Percentiles rank a stretch among this genome's conserved stretches.
These are phyloP conservation scores for Verticillium dahliae DNA, from an alignment of 2,329 filamentous ascomycete genomes.

Conservation along the genomic window DNA sequence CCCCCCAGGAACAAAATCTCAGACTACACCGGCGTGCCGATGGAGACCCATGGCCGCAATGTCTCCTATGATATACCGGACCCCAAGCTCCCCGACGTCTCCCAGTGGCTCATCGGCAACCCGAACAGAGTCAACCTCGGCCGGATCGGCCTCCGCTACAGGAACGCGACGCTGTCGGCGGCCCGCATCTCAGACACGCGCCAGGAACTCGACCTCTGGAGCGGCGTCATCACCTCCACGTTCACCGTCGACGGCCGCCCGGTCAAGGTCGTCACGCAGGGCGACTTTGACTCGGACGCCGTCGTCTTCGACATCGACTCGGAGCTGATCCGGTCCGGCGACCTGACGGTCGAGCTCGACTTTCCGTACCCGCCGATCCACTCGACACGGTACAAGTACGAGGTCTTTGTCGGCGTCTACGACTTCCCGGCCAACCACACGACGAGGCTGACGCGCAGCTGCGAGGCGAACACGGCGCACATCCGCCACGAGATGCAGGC, in stretches of 20 bases:
- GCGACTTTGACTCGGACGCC: slow-evolving; percentile 30
- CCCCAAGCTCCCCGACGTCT: slow-evolving; percentile 25
- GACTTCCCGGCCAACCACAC: slow-evolving; percentile 31
- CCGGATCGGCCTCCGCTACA: slow-evolving; percentile 31
- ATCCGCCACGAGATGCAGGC: slow-evolving; percentile 28
- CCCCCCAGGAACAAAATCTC: slow-evolving; percentile 15
- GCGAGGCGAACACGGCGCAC: slow-evolving; percentile 15
- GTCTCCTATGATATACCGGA: slow-evolving; percentile 31
- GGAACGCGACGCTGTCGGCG: slow-evolving; percentile 20
- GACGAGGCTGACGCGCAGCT: slow-evolving; percentile 17
- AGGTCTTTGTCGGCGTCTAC: slow-evolving; percentile 33
- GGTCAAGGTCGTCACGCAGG: slow-evolving; percentile 27
- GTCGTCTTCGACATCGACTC: slow-evolving; percentile 30
- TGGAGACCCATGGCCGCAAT: slow-evolving; percentile 26
- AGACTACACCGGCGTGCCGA: slow-evolving; percentile 25
- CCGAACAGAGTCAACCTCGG: slow-evolving; percentile 37
- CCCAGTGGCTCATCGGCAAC: slow-evolving; percentile 47
- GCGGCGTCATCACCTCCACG: slow-evolving; percentile 28
- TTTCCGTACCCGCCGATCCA: slow-evolving; percentile 35
- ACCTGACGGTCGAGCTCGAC: slow-evolving; percentile 30
- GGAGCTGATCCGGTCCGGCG: slow-evolving; percentile 21
- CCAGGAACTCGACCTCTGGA: slow-evolving; percentile 30
- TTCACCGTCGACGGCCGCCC: slow-evolving; percentile 22
- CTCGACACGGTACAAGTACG: slow-evolving; percentile 32
- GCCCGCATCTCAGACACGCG: slow-evolving; percentile 18